Percentiles rank a stretch among this genome's conserved stretches.
Conservation (phyloP, 1,139 yeast genomes). For the Suhomyces terraborum region DNA sequence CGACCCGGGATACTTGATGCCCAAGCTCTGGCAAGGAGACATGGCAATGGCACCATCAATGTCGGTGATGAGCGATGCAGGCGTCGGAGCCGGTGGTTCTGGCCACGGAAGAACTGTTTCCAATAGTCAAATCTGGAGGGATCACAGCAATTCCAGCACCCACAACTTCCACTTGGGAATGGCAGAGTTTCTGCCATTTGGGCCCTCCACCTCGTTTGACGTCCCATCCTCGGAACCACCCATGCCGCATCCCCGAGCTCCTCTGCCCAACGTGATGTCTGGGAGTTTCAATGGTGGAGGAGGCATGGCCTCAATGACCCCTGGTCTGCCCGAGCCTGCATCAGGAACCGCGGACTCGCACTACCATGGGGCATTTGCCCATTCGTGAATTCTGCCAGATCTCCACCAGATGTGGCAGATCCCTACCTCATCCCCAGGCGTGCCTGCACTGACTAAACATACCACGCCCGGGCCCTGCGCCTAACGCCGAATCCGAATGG, state of each 20-base stretch:
- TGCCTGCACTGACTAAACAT: no score
- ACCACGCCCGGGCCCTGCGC: no score
- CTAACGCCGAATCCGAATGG: no score
- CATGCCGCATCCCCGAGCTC: not conserved
- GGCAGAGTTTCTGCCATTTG: slow-evolving; percentile 19
- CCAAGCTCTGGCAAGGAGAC: slow-evolving; percentile 15
- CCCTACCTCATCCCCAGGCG: no score
- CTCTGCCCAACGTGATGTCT: not conserved
- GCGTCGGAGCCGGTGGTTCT: slow-evolving; percentile 1
- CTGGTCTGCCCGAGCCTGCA: not conserved
- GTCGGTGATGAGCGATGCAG: slow-evolving; percentile 1
- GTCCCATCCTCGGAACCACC: slow-evolving; percentile 1
- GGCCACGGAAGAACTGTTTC: slow-evolving; percentile 26
- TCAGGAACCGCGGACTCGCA: not conserved
- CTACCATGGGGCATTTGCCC: slow-evolving; percentile 1
- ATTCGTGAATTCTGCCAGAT: not conserved
- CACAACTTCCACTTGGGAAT: slow-evolving; percentile 21
- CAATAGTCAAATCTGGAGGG: slow-evolving; percentile 35
- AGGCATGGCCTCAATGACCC: not conserved
- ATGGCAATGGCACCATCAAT: slow-evolving; percentile 6
- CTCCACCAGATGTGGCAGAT: not conserved
- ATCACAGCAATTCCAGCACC: slow-evolving; percentile 14
- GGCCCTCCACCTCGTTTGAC: slow-evolving; percentile 9
- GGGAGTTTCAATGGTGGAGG: not conserved
- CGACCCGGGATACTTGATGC: slow-evolving; percentile 13